Evolutionary conservation across 2,329 filamentous ascomycete species (phyloP).

Genomic region (Stemphylium beticola): DNA sequence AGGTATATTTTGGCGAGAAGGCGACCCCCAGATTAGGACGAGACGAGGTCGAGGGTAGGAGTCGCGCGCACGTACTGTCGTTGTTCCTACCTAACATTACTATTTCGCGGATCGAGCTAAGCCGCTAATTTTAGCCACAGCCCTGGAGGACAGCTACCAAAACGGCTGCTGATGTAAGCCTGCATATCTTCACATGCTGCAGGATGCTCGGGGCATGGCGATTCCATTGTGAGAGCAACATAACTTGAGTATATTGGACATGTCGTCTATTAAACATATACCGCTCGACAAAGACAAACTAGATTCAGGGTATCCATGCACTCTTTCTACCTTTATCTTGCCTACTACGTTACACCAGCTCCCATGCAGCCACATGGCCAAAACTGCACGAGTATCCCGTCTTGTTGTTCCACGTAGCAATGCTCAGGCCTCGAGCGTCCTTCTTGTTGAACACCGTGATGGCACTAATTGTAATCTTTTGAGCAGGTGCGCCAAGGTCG

Average conservation of each 20-base stretch:
- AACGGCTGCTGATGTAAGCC: conserved; percentile 13
- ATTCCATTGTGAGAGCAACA: too few relatives aligned
- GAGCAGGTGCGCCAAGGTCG: conserved; percentile 58
- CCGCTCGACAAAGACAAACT: background rate
- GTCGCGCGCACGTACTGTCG: background rate
- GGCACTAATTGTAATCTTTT: conserved; percentile 69
- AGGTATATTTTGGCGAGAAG: background rate
- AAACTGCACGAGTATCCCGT: conserved; percentile 47
- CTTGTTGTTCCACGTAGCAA: conserved; percentile 48
- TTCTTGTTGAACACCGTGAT: conserved; percentile 61
- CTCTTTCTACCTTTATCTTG: background rate
- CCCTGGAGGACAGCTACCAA: conserved; percentile 1
- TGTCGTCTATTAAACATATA: background rate
- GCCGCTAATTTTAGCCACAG: conserved; percentile 12
- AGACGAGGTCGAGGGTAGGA: conserved; percentile 12
- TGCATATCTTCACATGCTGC: conserved; percentile 7
- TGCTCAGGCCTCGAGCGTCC: conserved; percentile 61
- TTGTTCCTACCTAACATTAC: conserved; percentile 10
- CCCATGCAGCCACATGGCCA: conserved; percentile 62
- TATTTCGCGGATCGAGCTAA: conserved; percentile 14
- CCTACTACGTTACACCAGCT: conserved; percentile 50
- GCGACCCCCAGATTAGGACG: conserved; percentile 12
- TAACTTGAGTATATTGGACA: background rate
- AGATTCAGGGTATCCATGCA: conserved; percentile 1
- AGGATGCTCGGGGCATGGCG: background rate